Base-by-base conservation (phyloP, 441 rosid species). In the Euphorbia celastroides region DNA sequence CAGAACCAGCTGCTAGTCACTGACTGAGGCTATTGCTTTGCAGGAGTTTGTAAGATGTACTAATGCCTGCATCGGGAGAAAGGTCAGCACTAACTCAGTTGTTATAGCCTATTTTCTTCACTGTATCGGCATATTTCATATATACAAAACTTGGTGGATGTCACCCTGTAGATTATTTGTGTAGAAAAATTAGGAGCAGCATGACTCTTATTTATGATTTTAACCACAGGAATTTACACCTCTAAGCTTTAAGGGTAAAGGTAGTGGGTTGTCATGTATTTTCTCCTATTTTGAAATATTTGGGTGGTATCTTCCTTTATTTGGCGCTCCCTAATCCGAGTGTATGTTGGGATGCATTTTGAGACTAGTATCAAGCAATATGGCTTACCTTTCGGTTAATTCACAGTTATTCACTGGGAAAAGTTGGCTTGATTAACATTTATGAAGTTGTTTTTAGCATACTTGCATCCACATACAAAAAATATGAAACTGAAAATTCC, bases 1-100 rank as follows among this genome's bases (percentile, higher is more conserved):
- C 0, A 22, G 30, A 56, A 25, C 9, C 31, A 56, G 3, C 59
- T 2, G n/a, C 13, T 8, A 52, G 8, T 52, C 3, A 52, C 57
- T 52, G 20, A 52, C 57, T 9, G 27, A 56, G 32, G 59, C 19
- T 19, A 26, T 25, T 56, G 59, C 19, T 26, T 25, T 56, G 59
- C 59, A 56, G 59, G 59, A 56, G 27, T 56, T 56, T 26, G 34
- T 22, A n/a, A 23, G 30, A 23, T 26, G 13, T 23, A 25, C 14
- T 27, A 56, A 2, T 55, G 19, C 13, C n/a, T 11, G 57, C 57
- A 52, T 52, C 57, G 23, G 25, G 57, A 52, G 20, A 56, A 56
- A 56, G 59, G 59, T 56, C 59, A 26, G 59, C 59, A 56, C 59
- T 27, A 56, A 25, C 59, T 56, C 13, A 54, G 25, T 56, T 56